Base-by-base conservation (phyloP, 2,329 filamentous ascomycete genomes). In the Zymoseptoria tritici region DNA sequence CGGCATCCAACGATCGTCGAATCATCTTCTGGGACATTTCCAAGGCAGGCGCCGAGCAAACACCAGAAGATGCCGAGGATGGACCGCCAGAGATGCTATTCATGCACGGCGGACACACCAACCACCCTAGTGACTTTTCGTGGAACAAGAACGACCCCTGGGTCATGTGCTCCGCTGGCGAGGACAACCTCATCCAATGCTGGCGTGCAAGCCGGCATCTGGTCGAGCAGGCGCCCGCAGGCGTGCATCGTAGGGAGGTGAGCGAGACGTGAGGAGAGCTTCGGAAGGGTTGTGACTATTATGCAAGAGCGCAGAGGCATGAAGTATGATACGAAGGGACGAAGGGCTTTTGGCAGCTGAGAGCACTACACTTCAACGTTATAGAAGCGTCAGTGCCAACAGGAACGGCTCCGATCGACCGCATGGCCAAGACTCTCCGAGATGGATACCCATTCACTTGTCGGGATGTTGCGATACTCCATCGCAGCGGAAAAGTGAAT, bases 91-190 rank as follows among this genome's bases (percentile, higher is more conserved):
- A 99, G 76, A 81, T 99, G 89, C 79, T 99, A 1, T 99, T 99
- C 77, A 97, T 99, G 92, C 94, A 99, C 71, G 94, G 94, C 62
- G 94, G 94, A 31, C 95, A 99, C 78, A 99, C 94, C 9, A 97
- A 97, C 77, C 89, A 95, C 66, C 85, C 99, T 62, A 91, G 90
- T 42, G 95, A 99, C 76, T 99, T 99, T 72, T 93, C 89, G 77
- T 99, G 93, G 93, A 99, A 99, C 76, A 85, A 86, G 67, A 96
- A 96, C 73, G 91, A 97, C 70, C 92, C 93, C 4, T 99, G 95
- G 95, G 85, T 97, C 58, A 89, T 99, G 66, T 92, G 91, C 74
- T 96, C 90, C 62, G 92, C 94, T 16, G 94, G 93, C 0, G 95
- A 99, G 73, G 94, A 99, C 77, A 99, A 99, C 72, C 80, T 97